Evolutionary conservation across 2,329 filamentous ascomycete genomes (phyloP).

Genomic region (Xylaria sp.): DNA sequence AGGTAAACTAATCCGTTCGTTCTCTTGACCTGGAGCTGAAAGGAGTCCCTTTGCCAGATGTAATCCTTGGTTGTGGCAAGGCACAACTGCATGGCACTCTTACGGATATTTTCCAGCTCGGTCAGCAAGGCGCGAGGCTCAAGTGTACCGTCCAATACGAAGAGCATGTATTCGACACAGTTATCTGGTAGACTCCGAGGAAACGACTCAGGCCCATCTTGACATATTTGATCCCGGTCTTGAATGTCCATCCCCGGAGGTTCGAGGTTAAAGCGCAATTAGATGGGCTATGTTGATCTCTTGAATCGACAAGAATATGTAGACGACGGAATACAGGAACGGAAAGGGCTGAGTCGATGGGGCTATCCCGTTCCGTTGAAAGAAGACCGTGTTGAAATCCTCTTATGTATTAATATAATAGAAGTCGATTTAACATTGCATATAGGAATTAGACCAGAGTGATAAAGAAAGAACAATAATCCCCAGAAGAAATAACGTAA

Average conservation of each 20-base stretch:
- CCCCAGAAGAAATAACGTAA: too few species aligned
- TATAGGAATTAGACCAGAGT: background rate
- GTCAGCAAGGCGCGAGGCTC: constrained; percentile 68
- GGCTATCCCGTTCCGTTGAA: background rate
- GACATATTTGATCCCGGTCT: constrained; percentile 46
- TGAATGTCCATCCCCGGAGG: constrained; percentile 40
- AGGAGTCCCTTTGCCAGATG: constrained; percentile 92
- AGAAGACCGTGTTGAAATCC: background rate
- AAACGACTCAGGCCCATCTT: constrained; percentile 49
- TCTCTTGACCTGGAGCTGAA: constrained; percentile 75
- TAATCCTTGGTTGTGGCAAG: constrained; percentile 80
- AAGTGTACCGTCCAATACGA: constrained; percentile 71
- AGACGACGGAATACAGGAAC: background rate
- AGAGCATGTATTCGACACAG: constrained; percentile 85
- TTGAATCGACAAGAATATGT: background rate
- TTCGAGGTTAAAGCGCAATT: background rate
- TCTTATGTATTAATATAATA: background rate
- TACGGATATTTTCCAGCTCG: constrained; percentile 77
- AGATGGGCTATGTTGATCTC: background rate
- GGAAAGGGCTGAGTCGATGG: background rate
- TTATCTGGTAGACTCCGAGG: constrained; percentile 75
- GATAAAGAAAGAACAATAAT: too few species aligned
- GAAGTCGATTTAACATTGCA: background rate
- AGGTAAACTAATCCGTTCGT: constrained; percentile 70
- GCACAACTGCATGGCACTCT: constrained; percentile 70